Evolutionary conservation across 2,329 filamentous ascomycete species (phyloP).

Genomic region (Hypoxylon sp.): DNA sequence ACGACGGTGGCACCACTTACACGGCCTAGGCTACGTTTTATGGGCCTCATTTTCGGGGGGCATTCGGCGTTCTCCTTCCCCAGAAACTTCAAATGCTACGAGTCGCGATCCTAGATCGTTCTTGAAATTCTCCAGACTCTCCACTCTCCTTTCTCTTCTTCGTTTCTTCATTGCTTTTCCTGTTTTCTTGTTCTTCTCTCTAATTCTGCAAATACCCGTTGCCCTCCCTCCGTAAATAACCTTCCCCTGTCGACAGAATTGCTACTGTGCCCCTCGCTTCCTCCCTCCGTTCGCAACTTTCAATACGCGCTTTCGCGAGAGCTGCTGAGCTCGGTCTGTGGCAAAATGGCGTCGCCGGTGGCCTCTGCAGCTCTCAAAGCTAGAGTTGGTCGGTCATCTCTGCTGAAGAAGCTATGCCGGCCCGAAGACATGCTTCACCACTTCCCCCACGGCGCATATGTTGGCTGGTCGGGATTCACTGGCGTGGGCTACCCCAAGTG

Average conservation of each 20-base stretch:
- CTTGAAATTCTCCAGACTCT: slow-evolving; percentile 33
- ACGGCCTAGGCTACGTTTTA: slow-evolving; percentile 27
- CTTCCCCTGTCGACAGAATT: slow-evolving; percentile 15
- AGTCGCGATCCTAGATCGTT: slow-evolving; percentile 25
- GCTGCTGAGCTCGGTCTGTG: slow-evolving; percentile 31
- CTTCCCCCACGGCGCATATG: slow-evolving; percentile 86
- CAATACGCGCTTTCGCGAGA: slow-evolving; percentile 15
- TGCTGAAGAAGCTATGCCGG: slow-evolving; percentile 82
- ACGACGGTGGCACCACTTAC: slow-evolving; percentile 32
- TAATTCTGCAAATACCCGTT: slow-evolving; percentile 1
- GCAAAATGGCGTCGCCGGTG: slow-evolving; percentile 61
- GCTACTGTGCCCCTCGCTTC: slow-evolving; percentile 34
- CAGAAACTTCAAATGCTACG: slow-evolving; percentile 33
- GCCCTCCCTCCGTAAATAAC: slow-evolving; percentile 1
- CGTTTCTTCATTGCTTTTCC: slow-evolving; percentile 31
- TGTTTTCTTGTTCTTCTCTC: slow-evolving; percentile 15
- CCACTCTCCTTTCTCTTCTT: slow-evolving; percentile 26
- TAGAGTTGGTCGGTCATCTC: slow-evolving; percentile 79
- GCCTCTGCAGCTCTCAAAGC: slow-evolving; percentile 81
- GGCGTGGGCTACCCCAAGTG: slow-evolving; percentile 91
- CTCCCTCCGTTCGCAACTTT: slow-evolving; percentile 31
- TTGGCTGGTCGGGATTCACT: slow-evolving; percentile 93
- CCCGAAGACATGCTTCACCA: slow-evolving; percentile 83
- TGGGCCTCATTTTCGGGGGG: slow-evolving; percentile 30
- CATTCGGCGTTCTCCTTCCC: slow-evolving; percentile 37